Conservation (phyloP, 441 rosid species). For the Breynia disticha region DNA sequence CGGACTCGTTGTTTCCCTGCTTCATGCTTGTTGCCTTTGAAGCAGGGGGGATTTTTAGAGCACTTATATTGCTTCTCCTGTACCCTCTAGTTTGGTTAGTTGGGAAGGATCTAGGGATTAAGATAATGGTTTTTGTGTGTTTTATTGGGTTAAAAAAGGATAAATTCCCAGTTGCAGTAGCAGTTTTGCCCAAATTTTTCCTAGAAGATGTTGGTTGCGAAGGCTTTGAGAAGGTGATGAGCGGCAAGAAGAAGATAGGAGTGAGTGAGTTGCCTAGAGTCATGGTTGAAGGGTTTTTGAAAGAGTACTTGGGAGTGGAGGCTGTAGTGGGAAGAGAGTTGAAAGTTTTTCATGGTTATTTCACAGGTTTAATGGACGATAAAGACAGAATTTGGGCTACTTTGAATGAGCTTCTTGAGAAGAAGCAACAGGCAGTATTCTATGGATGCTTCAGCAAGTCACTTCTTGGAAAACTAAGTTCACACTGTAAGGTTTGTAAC, state of each 20-base stretch:
- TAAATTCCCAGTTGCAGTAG: slow-evolving; percentile 27
- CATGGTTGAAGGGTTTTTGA: slow-evolving; percentile 54
- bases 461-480: slow-evolving; percentile 15
- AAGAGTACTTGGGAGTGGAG: slow-evolving; percentile 45
- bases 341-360: slow-evolving; percentile 29
- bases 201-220: slow-evolving; percentile 50
- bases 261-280: slow-evolving; percentile 47
- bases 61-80: slow-evolving; percentile 33
- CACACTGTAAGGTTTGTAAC: slow-evolving; percentile 23
- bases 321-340: slow-evolving; percentile 42
- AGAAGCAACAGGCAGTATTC: slow-evolving; percentile 13
- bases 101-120: slow-evolving; percentile 27
- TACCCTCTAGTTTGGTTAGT: slow-evolving; percentile 42
- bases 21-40: slow-evolving; percentile 75
- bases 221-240: slow-evolving; percentile 35
- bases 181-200: slow-evolving; percentile 55
- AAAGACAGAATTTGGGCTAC: not conserved
- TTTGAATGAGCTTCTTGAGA: slow-evolving; percentile 14
- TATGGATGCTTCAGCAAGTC: slow-evolving; percentile 19
- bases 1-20: slow-evolving; percentile 48
- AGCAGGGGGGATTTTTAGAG: slow-evolving; percentile 52
- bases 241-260: slow-evolving; percentile 32
- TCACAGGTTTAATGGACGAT: slow-evolving; percentile 35
- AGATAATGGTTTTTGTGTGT: slow-evolving; percentile 44
- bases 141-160: slow-evolving; percentile 37